Evolutionary conservation across 495 filamentous ascomycete genomes (phyloP).

Genomic region (Podospora bellae-mahoneyi): DNA sequence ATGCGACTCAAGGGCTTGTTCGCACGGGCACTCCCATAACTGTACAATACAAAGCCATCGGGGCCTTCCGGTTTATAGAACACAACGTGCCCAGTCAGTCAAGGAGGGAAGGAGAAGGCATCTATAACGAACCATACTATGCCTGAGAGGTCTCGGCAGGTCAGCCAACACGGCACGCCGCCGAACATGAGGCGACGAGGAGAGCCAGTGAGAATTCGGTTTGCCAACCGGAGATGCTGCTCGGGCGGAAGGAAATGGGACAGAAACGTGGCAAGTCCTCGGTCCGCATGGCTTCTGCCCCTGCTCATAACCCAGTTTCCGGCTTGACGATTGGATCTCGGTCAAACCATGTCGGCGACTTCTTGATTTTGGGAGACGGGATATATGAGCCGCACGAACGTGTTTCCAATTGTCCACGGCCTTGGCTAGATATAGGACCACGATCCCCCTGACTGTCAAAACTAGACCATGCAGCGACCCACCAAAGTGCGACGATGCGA

Average conservation of each 20-base stretch:
- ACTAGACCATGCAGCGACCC: not conserved
- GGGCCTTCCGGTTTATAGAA: not conserved
- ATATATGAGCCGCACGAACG: not conserved
- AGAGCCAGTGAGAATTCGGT: not conserved
- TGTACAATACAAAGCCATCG: conserved; percentile 26
- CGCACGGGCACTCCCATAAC: conserved; percentile 10
- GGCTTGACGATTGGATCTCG: conserved; percentile 15
- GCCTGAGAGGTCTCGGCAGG: not conserved
- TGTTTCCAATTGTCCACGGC: not conserved
- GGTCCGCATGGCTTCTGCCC: conserved; percentile 8
- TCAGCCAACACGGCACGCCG: not conserved
- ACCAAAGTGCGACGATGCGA: not conserved
- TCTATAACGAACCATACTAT: not conserved
- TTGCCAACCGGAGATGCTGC: conserved; percentile 6
- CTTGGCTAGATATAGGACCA: not conserved
- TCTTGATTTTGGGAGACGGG: not conserved
- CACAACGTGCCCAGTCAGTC: not conserved
- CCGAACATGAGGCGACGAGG: not conserved
- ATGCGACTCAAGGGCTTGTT: conserved; percentile 4
- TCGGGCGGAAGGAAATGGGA: conserved; percentile 16
- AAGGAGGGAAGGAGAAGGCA: not conserved
- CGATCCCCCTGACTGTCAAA: not conserved
- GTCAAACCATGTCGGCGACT: not conserved
- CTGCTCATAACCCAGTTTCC: conserved; percentile 18
- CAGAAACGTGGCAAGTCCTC: conserved; percentile 7